Conservation (phyloP, 768 basidiomycete species). For the Tulasnella sp. region DNA sequence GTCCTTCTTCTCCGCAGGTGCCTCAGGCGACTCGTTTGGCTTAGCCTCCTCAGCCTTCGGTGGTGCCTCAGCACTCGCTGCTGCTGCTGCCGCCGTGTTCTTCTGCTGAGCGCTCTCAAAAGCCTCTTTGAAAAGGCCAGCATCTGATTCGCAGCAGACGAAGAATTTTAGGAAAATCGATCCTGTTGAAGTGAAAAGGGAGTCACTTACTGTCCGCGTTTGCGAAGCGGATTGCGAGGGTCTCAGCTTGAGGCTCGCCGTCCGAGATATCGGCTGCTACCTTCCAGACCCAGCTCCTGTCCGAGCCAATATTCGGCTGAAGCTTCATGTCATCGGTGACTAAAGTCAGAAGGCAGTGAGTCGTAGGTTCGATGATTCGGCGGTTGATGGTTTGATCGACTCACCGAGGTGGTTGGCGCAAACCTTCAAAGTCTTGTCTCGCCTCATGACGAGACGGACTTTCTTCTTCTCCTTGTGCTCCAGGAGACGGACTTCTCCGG, state of each 20-base stretch:
- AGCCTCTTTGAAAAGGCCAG: constrained; percentile 73
- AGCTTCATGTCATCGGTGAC: constrained; percentile 86
- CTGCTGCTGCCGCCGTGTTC: constrained; percentile 36
- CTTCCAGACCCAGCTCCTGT: constrained; percentile 99
- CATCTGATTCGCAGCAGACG: constrained; percentile 38
- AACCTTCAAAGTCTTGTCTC: constrained; percentile 99
- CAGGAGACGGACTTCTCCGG: constrained; percentile 89
- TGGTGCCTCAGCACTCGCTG: constrained; percentile 16
- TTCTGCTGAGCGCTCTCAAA: constrained; percentile 77
- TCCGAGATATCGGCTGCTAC: constrained; percentile 93
- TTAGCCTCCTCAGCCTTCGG: constrained; percentile 20
- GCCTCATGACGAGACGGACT: constrained; percentile 94
- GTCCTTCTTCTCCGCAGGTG: constrained; percentile 19
- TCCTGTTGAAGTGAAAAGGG: neutral
- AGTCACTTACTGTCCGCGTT: constrained; percentile 76
- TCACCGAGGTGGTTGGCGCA: constrained; percentile 95
- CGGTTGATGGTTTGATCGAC: constrained; percentile 18
- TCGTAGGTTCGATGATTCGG: neutral
- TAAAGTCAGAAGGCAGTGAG: constrained; percentile 23
- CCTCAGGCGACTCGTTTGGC: constrained; percentile 11
- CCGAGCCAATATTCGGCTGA: constrained; percentile 96
- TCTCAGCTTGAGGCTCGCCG: constrained; percentile 79
- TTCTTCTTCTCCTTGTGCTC: constrained; percentile 83
- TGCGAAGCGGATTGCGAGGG: constrained; percentile 95
- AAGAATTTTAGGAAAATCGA: neutral